These are phyloP conservation scores for Cladorrhinum samala DNA, from an alignment of 495 filamentous ascomycete species.

Conservation along the genomic window DNA sequence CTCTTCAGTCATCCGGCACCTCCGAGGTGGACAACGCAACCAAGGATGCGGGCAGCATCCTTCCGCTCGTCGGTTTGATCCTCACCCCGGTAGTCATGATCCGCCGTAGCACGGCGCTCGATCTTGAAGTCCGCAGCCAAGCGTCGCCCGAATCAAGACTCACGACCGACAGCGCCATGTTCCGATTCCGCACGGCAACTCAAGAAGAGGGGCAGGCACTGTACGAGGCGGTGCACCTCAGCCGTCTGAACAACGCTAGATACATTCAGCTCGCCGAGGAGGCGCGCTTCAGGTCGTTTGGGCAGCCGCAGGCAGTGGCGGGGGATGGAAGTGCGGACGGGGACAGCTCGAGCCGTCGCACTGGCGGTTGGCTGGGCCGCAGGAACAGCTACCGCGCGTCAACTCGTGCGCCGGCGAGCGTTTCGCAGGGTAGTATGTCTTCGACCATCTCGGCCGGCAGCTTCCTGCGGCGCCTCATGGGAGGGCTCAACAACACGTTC, in stretches of 20 bases:
- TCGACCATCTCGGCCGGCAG: constrained; percentile 65
- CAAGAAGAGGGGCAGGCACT: constrained; percentile 71
- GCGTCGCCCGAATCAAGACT: constrained; percentile 66
- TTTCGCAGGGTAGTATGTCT: constrained; percentile 38
- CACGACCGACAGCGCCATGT: constrained; percentile 60
- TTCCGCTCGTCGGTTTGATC: constrained; percentile 70
- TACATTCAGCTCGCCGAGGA: constrained; percentile 74
- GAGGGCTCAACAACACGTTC: constrained; percentile 56
- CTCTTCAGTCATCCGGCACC: constrained; percentile 31
- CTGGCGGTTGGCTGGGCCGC: constrained; percentile 53
- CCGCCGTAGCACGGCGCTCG: constrained; percentile 80
- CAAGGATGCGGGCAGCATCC: constrained; percentile 29
- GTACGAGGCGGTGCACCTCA: constrained; percentile 75
- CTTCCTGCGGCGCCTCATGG: constrained; percentile 56
- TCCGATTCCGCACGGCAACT: constrained; percentile 70
- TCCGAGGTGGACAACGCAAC: constrained; percentile 33
- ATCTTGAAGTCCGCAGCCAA: constrained; percentile 86
- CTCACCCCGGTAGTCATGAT: constrained; percentile 85
- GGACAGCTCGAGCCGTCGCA: constrained; percentile 30
- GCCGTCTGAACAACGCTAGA: constrained; percentile 79
- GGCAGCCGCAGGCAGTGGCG: constrained; percentile 28
- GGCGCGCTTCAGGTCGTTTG: constrained; percentile 45
- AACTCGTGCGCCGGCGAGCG: constrained; percentile 45
- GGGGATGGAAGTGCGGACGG: constrained; percentile 34
- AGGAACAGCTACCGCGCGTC: constrained; percentile 54